These are phyloP conservation scores for Penicillium sp. DNA, from an alignment of 2,329 filamentous ascomycete species.

Conservation along the genomic window DNA sequence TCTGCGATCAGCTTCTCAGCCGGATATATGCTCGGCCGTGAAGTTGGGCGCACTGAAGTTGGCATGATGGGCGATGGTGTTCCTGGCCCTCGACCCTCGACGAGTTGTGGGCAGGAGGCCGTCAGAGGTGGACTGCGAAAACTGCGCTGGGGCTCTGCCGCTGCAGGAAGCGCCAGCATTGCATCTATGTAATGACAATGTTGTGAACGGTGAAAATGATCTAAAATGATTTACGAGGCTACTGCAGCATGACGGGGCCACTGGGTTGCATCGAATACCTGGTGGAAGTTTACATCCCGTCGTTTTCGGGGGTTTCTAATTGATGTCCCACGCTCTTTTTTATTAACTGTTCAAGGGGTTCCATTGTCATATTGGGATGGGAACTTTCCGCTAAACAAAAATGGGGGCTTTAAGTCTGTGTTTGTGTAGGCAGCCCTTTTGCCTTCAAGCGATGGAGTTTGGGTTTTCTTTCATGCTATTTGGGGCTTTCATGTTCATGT, in stretches of 20 bases:
- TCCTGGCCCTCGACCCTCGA: slow-evolving; percentile 34
- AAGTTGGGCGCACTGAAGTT: slow-evolving; percentile 57
- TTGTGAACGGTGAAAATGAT: slow-evolving; percentile 9
- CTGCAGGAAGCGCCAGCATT: slow-evolving; percentile 39
- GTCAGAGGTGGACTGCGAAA: slow-evolving; percentile 46
- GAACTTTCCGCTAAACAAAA: slow-evolving; percentile 13
- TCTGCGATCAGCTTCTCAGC: slow-evolving; percentile 66
- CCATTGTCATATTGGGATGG: not conserved
- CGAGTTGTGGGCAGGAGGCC: slow-evolving; percentile 47
- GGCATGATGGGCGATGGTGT: slow-evolving; percentile 31
- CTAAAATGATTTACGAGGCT: slow-evolving; percentile 6
- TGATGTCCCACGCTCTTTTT: not conserved
- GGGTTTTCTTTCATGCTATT: not conserved
- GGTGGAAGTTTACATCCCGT: not conserved
- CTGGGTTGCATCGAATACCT: not conserved
- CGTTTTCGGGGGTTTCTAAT: not conserved
- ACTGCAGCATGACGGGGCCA: not conserved
- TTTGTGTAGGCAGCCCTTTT: not conserved
- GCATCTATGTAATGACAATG: slow-evolving; percentile 24
- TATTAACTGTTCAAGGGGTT: not conserved
- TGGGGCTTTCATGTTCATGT: not conserved
- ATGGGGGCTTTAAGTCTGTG: not conserved
- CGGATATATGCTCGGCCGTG: slow-evolving; percentile 62
- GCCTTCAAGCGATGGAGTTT: slow-evolving; percentile 9
- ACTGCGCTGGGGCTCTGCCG: slow-evolving; percentile 45